Evolutionary conservation across 805 yeast genomes (phyloP), one percentile per base, ranked within the genome.

Genomic region (Cyberlindnera mrakii): DNA sequence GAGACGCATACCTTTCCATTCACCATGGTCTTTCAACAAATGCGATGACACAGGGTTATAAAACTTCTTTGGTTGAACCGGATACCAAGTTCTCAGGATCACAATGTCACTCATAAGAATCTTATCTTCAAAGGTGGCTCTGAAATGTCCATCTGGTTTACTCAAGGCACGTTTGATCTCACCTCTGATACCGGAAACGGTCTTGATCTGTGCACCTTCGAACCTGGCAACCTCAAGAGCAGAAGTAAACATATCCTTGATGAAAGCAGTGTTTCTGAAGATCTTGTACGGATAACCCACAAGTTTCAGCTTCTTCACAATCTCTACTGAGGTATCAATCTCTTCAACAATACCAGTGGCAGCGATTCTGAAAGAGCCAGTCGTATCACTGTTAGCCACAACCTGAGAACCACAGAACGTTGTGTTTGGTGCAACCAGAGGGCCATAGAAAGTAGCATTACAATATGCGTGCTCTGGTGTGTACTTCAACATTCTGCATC

Each of bases 381-480:
- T 83, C 13, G 96, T 87, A 37, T 83, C 83, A 53, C 78, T 75
- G 53, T 82, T 81, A 39, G 95, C 88, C 20, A 93, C 93, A 43
- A 84, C 74, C 58, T 90, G 95, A 49, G 91, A 86, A 38, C 96
- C 98, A 65, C 96, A 91, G 64, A 93, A 95, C 1, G 98, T 95
- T 0, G 99, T 91, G 60, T 91, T 91, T 33, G 99, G 99, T 2
- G 97, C 88, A 40, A 91, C 96, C 43, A 93, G 72, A 11, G 99
- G 99, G 1, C 99, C 99, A 59, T 89, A 93, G 64, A 93, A 89
- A 29, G 96, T 84, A 1, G 96, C 97, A 60, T 83, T 81, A 72
- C 99, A 93, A 62, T 85, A 91, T 19, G 96, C 87, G 64, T 93
- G 99, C 60, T 93, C 99, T 7, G 99, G 99, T 0, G 99, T 93